Percentiles rank a stretch among this genome's conserved stretches.
Evolutionary conservation across 2,329 filamentous ascomycete species (phyloP).

Genomic region (Alternaria sp.): DNA sequence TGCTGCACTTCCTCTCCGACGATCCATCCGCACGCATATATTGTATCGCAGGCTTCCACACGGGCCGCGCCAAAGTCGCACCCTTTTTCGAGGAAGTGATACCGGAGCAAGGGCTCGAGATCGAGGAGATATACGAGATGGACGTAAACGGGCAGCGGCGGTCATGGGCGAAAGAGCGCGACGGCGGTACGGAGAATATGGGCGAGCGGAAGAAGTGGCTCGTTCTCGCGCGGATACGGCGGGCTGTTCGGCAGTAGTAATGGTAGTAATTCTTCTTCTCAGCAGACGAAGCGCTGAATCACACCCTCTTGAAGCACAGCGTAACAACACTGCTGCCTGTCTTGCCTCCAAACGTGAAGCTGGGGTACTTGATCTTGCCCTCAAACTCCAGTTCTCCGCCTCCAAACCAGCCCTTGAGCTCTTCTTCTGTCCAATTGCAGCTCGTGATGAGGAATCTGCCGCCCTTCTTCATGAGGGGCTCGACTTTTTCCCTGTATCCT

Average conservation of each 20-base stretch:
- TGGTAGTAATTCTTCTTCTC: neutral
- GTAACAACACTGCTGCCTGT: conserved; percentile 90
- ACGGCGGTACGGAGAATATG: conserved; percentile 67
- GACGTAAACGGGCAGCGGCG: conserved; percentile 69
- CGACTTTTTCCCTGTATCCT: conserved; percentile 73
- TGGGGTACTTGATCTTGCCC: conserved; percentile 77
- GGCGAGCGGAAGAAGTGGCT: conserved; percentile 73
- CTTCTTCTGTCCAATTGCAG: conserved; percentile 96
- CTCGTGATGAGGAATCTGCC: conserved; percentile 87
- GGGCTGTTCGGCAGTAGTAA: conserved; percentile 9
- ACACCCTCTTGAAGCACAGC: conserved; percentile 72
- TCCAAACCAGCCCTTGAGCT: conserved; percentile 82
- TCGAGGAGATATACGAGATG: conserved; percentile 72
- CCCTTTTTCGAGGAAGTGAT: conserved; percentile 68
- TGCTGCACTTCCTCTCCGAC: conserved; percentile 65
- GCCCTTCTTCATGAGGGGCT: conserved; percentile 70
- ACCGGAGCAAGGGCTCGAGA: conserved; percentile 56
- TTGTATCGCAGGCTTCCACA: conserved; percentile 76
- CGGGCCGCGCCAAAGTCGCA: conserved; percentile 69
- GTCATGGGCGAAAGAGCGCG: conserved; percentile 61
- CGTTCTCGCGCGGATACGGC: conserved; percentile 58
- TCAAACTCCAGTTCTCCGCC: conserved; percentile 63
- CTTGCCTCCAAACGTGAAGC: conserved; percentile 86
- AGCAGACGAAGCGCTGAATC: conserved; percentile 3
- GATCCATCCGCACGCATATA: conserved; percentile 60